Evolutionary conservation across 1,139 yeast species (phyloP).

Genomic region (Pichia sp.): DNA sequence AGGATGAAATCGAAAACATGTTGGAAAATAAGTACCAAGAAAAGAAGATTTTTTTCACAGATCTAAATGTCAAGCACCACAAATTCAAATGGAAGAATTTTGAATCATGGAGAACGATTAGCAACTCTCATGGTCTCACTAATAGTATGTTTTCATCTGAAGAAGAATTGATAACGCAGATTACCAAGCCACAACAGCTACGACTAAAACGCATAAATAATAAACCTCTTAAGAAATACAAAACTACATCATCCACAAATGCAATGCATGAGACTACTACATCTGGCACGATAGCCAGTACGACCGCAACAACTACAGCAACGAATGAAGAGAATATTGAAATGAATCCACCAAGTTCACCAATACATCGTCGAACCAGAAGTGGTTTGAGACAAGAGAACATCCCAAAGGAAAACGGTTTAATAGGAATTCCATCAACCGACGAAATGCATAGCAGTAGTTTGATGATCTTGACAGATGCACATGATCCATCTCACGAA

Average conservation of each 20-base stretch:
- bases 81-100: slow-evolving; percentile 31
- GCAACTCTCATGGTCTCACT: slow-evolving; percentile 5
- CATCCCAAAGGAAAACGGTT: slow-evolving; percentile 1
- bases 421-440: not conserved
- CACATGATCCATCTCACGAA: too few relatives aligned
- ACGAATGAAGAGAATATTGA: not conserved
- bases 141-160: slow-evolving; percentile 14
- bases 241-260: not conserved
- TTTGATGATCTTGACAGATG: not conserved
- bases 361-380: not conserved
- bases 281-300: too few relatives aligned
- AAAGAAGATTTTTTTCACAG: slow-evolving; percentile 27
- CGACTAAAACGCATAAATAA: slow-evolving; percentile 11
- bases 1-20: slow-evolving; percentile 27
- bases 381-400: not conserved
- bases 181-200: slow-evolving; percentile 6
- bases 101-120: slow-evolving; percentile 17
- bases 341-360: not conserved
- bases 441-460: slow-evolving; percentile 1
- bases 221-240: slow-evolving; percentile 2
- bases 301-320: not conserved
- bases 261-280: too few relatives aligned
- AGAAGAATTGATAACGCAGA: slow-evolving; percentile 10
- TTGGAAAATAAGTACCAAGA: slow-evolving; percentile 30
- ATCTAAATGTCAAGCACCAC: slow-evolving; percentile 25